phyloP scores from a whole-genome alignment of 2,329 filamentous ascomycete species.

The Alternaria sp. region DNA sequence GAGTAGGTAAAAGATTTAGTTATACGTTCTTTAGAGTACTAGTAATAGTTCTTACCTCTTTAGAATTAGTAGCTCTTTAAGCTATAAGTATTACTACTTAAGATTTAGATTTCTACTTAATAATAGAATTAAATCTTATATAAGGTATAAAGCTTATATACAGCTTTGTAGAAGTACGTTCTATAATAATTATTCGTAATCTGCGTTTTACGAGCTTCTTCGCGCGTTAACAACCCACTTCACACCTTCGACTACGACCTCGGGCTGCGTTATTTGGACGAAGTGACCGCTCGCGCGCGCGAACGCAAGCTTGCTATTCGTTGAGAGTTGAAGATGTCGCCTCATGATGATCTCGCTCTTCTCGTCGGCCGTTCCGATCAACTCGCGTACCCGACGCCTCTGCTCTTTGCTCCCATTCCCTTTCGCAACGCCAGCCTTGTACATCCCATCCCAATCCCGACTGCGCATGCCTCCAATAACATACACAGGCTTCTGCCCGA shows the following conservation, averaged over 20 bases:
- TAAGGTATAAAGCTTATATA: too few relatives aligned
- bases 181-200: too few relatives aligned
- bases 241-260: background rate
- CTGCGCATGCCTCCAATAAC: background rate
- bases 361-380: slow-evolving; percentile 34
- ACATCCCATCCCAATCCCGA: slow-evolving; percentile 29
- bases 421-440: slow-evolving; percentile 38
- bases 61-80: too few relatives aligned
- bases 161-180: too few relatives aligned
- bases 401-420: slow-evolving; percentile 46
- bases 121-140: too few relatives aligned
- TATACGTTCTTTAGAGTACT: too few relatives aligned
- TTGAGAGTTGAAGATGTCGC: slow-evolving; percentile 28
- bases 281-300: background rate
- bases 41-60: too few relatives aligned
- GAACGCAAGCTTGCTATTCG: background rate
- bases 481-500: background rate
- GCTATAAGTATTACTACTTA: too few relatives aligned
- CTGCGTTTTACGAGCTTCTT: background rate
- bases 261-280: background rate
- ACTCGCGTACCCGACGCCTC: slow-evolving; percentile 31
- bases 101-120: too few relatives aligned
- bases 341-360: slow-evolving; percentile 39
- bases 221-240: background rate
- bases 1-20: too few relatives aligned